These are phyloP conservation scores for Butyriboletus appendiculatus DNA, from an alignment of 1,284 basidiomycete genomes.

Conservation along the genomic window DNA sequence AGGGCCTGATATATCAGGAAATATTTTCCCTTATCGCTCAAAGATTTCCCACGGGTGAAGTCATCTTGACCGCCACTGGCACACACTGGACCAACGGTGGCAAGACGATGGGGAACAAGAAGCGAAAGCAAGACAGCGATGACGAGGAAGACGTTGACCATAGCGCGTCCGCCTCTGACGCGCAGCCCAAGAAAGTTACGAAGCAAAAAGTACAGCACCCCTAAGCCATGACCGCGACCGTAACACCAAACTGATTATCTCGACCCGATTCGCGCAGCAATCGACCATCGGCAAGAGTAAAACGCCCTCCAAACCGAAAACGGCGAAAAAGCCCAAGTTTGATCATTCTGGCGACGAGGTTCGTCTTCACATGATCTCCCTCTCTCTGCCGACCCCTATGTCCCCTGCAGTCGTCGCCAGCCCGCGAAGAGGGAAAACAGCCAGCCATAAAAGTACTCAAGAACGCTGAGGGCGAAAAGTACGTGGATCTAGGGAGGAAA, in stretches of 20 bases:
- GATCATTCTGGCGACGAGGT: conserved; percentile 9
- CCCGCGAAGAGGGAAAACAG: conserved; percentile 2
- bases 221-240: neutral
- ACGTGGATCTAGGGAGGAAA: conserved; percentile 68
- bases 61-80: neutral
- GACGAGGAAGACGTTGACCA: conserved; percentile 24
- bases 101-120: conserved; percentile 17
- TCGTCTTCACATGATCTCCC: neutral
- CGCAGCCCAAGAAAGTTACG: conserved; percentile 1
- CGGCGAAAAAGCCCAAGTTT: conserved; percentile 34
- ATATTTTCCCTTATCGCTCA: conserved; percentile 18
- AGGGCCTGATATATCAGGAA: conserved; percentile 37
- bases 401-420: conserved; percentile 15
- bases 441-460: conserved; percentile 15
- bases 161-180: conserved; percentile 15
- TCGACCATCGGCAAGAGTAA: conserved; percentile 7
- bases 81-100: too few relatives aligned
- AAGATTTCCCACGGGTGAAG: conserved; percentile 14
- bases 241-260: neutral
- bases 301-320: conserved; percentile 17
- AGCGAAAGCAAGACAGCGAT: conserved; percentile 37
- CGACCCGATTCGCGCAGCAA: neutral
- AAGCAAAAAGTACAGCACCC: conserved; percentile 19
- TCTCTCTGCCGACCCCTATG: conserved; percentile 19
- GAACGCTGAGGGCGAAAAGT: conserved; percentile 57